These are phyloP conservation scores for Candida labiduridarum DNA, from an alignment of 1,139 yeast genomes.

Conservation along the genomic window DNA sequence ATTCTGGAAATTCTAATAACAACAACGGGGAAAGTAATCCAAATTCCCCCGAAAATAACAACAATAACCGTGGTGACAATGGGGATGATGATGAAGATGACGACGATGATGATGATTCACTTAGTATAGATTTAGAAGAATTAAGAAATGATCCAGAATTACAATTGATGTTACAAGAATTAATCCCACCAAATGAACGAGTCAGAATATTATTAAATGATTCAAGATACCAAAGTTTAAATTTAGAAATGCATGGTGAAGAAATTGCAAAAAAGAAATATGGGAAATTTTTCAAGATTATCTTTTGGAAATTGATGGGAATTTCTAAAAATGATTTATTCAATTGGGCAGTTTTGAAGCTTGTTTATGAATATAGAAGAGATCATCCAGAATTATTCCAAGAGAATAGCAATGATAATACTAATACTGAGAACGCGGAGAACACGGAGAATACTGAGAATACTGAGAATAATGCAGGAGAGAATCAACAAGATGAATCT, in stretches of 20 bases:
- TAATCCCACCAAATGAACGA: constrained; percentile 43
- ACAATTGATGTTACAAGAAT: constrained; percentile 42
- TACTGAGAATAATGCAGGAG: neutral
- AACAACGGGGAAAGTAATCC: constrained; percentile 5
- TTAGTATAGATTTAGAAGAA: constrained; percentile 42
- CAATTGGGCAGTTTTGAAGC: constrained; percentile 52
- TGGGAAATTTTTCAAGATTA: constrained; percentile 32
- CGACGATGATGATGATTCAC: constrained; percentile 23
- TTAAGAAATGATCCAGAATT: constrained; percentile 44
- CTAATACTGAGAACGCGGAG: too few species aligned
- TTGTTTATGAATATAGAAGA: constrained; percentile 28
- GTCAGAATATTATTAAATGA: constrained; percentile 38
- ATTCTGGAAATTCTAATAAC: constrained; percentile 12
- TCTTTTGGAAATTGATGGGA: constrained; percentile 62
- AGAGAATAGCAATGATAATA: constrained; percentile 1
- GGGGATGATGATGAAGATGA: constrained; percentile 22
- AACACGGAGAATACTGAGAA: neutral
- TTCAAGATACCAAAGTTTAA: constrained; percentile 25
- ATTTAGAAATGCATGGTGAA: constrained; percentile 49
- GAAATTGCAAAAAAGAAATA: constrained; percentile 38
- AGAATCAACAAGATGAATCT: neutral
- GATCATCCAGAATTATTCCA: constrained; percentile 9
- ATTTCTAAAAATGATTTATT: constrained; percentile 47
- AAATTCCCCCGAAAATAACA: constrained; percentile 19
- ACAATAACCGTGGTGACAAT: constrained; percentile 7